Conservation (phyloP, 1,139 yeast species). For the Debaryomycetaceae sp. region DNA sequence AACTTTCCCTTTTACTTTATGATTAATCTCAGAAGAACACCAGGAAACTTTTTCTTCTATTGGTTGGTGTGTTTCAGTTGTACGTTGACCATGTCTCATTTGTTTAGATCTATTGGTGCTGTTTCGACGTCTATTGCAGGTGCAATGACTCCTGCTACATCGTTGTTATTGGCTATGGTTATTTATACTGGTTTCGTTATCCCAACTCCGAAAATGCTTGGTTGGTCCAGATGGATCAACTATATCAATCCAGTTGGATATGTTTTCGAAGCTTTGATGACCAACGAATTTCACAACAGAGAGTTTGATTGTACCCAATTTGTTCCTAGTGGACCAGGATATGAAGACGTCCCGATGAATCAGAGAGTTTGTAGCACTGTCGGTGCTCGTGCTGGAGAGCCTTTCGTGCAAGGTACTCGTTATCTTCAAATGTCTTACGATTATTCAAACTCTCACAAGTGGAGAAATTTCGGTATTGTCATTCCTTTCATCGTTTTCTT, state of each 20-base stretch:
- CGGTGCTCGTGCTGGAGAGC: slow-evolving; percentile 60
- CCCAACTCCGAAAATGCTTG: slow-evolving; percentile 56
- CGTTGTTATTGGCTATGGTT: slow-evolving; percentile 48
- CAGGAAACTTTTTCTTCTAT: slow-evolving; percentile 61
- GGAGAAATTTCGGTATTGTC: slow-evolving; percentile 83
- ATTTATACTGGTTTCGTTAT: slow-evolving; percentile 61
- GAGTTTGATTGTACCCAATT: slow-evolving; percentile 43
- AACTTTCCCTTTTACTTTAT: slow-evolving; percentile 54
- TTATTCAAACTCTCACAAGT: slow-evolving; percentile 58
- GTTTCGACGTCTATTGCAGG: slow-evolving; percentile 51
- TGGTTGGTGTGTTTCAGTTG: slow-evolving; percentile 42
- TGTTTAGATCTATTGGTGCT: slow-evolving; percentile 61
- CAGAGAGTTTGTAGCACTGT: slow-evolving; percentile 57
- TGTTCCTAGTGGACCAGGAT: slow-evolving; percentile 51
- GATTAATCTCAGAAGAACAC: slow-evolving; percentile 64
- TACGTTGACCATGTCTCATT: slow-evolving; percentile 52
- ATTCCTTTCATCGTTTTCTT: slow-evolving; percentile 56
- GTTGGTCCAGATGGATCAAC: slow-evolving; percentile 63
- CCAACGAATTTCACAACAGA: slow-evolving; percentile 52
- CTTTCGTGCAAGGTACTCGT: slow-evolving; percentile 52
- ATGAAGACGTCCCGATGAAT: slow-evolving; percentile 27
- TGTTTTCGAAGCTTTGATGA: slow-evolving; percentile 53
- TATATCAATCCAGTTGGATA: slow-evolving; percentile 57
- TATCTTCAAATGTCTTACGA: slow-evolving; percentile 46
- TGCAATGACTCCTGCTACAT: slow-evolving; percentile 62